These are phyloP conservation scores for Trichosanthes truncata DNA, from an alignment of 306 rosid species.

Conservation along the genomic window DNA sequence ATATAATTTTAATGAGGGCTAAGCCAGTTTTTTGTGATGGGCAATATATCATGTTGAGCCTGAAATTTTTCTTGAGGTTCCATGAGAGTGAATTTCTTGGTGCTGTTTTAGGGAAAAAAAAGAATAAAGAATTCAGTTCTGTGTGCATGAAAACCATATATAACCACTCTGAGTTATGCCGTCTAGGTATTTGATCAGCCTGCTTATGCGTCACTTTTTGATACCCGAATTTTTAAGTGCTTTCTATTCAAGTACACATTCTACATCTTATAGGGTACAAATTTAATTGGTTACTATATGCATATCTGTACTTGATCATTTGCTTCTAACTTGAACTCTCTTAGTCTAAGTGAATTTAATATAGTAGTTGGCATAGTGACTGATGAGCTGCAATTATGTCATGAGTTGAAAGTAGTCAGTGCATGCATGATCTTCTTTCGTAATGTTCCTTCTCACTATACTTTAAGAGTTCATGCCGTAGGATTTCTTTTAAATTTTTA, in stretches of 20 bases:
- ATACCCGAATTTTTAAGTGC: background rate
- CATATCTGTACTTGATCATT: background rate
- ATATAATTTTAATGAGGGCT: background rate
- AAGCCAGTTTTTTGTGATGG: background rate
- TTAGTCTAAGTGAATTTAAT: background rate
- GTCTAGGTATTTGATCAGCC: background rate
- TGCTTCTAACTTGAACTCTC: background rate
- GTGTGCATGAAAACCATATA: background rate
- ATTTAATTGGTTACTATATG: background rate
- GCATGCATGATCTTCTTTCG: background rate
- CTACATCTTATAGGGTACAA: background rate
- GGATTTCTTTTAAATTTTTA: background rate
- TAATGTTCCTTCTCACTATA: conserved; percentile 6
- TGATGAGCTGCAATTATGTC: background rate
- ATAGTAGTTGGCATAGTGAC: background rate
- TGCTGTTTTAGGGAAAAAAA: no score
- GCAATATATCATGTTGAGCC: background rate
- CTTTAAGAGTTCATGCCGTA: background rate
- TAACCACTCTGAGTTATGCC: background rate
- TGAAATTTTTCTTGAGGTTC: background rate
- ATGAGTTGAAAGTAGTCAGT: background rate
- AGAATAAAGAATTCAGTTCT: background rate
- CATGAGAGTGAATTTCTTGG: background rate
- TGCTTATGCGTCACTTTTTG: background rate
- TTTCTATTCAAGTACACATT: background rate